A percentile compares a stretch with the other conserved stretches of the same genome.
phyloP scores from a whole-genome alignment of 2,329 filamentous ascomycete genomes.

The Sporothrix luriei region DNA sequence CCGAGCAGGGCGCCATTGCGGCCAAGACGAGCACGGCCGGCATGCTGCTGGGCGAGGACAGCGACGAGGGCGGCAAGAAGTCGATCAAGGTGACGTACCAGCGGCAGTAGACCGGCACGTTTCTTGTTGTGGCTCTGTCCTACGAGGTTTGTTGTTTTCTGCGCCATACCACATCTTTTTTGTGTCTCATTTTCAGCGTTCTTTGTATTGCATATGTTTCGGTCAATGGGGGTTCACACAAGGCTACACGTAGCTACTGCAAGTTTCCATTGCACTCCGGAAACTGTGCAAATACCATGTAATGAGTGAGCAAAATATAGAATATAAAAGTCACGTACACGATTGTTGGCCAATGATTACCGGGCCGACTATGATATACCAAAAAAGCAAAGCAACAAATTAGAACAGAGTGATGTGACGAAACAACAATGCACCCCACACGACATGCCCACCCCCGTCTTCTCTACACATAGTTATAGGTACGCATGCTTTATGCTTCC shows the following conservation, averaged over 20 bases:
- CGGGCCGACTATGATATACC: constrained; percentile 24
- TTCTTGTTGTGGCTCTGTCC: too few relatives aligned
- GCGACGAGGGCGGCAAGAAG: constrained; percentile 51
- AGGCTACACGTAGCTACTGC: constrained; percentile 20
- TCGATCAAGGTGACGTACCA: constrained; percentile 96
- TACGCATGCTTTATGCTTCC: neutral
- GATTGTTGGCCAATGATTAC: neutral
- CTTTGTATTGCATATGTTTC: constrained; percentile 28
- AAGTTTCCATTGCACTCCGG: constrained; percentile 34
- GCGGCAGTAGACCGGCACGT: constrained; percentile 62
- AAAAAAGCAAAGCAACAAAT: constrained; percentile 2
- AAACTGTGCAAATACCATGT: constrained; percentile 22
- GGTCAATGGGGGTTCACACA: neutral
- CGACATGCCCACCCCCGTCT: neutral
- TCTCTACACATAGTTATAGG: neutral
- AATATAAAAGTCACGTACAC: neutral
- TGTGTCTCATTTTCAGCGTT: constrained; percentile 1
- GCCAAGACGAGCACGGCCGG: constrained; percentile 93
- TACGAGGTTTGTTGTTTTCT: constrained; percentile 20
- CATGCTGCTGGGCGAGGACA: constrained; percentile 69
- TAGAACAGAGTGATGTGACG: neutral
- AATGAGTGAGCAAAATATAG: neutral
- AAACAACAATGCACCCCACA: constrained; percentile 6
- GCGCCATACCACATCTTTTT: neutral
- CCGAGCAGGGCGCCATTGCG: constrained; percentile 82